Evolutionary conservation across 2,329 filamentous ascomycete genomes (phyloP), one percentile per base, ranked within the genome.

Genomic region (Pseudogymnoascus destructans): DNA sequence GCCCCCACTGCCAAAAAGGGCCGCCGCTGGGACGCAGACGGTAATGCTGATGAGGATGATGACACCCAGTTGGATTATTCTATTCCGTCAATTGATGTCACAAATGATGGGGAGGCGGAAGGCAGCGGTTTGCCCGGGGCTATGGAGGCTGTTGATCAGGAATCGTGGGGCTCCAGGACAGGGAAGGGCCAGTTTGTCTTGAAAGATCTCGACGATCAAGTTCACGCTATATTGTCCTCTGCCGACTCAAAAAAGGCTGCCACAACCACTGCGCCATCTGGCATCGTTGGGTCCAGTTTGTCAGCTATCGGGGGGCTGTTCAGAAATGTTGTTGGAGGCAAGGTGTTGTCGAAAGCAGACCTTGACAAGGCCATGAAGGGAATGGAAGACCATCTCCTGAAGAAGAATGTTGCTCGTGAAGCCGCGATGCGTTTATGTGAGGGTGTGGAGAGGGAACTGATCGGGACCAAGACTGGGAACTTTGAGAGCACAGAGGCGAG

Each of bases 391-490:
- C 92, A 97, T 70, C 77, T 98, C 5, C 74, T 98, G 60, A 85
- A 86, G 73, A 98, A 98, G 77, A 98, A 98, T 67, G 91, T 98
- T 25, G 93, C 93, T 0, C 86, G 89, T 57, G 93, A 97, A 75
- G 93, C 93, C 13, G 93, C 92, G 1, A 80, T 95, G 30, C 86
- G 93, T 57, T 76, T 98, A 40, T 96, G 92, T 70, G 85, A 95
- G 62, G 89, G 89, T 57, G 92, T 98, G 5, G 87, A 96, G 71
- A 85, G 86, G 66, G 91, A 96, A 69, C 77, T 98, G 23, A 73
- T 96, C 15, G 91, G 93, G 25, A 85, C 91, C 64, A 96, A 92
- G 75, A 98, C 93, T 0, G 88, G 82, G 42, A 95, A 77, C 68
- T 98, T 97, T 70, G 92, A 96, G 70, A 91, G 77, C 49, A 87